Evolutionary conservation across 768 basidiomycete species (phyloP), one percentile per base, ranked within the genome.

Genomic region (Calocera viscosa): DNA sequence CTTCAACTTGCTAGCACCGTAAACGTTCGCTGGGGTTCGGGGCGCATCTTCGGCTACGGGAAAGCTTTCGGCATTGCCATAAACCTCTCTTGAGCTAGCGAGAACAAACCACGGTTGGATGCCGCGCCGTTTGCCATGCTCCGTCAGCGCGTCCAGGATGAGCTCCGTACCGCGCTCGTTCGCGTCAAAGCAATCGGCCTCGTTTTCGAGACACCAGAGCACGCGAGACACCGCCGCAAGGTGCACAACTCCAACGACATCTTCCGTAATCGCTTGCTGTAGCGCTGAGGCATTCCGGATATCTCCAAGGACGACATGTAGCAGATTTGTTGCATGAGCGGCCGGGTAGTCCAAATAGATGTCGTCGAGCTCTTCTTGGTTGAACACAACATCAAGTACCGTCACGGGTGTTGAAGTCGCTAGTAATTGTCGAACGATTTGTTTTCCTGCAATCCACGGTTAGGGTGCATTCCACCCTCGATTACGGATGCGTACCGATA

Each of bases 91-190:
- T 26, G 70, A 69, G 1, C 71, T 72, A 7, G 70, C 72, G 28
- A 72, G 60, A 26, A 76, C 67, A 30, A 75, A 67, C 75, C 75
- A 76, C 14, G 74, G 73, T 1, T 67, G 65, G 19, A 69, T 64
- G 2, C 32, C 53, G 28, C 66, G 65, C n/a, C n/a, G n/a, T 17
- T 40, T 64, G 32, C 33, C 34, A 33, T 49, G 7, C 7, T 26
- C 33, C 0, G 22, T 32, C 8, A 68, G 39, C 11, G 69, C 66
- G 19, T 68, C 39, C 26, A 73, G 43, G 0, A 73, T 66, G 16
- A 35, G 30, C 17, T 70, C 53, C 11, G 71, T 71, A 17, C 72
- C 72, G 10, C 70, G 30, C 12, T 69, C 68, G 63, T 72, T 73
- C 41, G 72, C 70, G 65, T 71, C 70, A 32, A 60, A 24, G 60